These are phyloP conservation scores for Rheum nobile DNA, from an alignment of 148 eudicot genomes.

Conservation along the genomic window DNA sequence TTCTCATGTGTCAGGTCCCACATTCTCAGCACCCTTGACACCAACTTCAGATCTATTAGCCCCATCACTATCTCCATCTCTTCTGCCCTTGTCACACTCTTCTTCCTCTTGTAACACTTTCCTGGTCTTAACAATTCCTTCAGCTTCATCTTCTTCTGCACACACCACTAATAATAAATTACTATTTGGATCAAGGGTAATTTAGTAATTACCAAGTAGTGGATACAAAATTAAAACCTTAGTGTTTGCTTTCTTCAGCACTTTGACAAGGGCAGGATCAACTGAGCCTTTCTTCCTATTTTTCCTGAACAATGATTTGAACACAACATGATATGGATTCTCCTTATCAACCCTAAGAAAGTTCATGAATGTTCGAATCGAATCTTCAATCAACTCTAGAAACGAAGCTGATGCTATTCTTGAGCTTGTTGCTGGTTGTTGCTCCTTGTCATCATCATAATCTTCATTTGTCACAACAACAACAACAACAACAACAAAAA, in stretches of 20 bases:
- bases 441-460: conserved; percentile 47
- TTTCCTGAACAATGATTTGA: conserved; percentile 31
- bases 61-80: conserved; percentile 80
- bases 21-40: conserved; percentile 83
- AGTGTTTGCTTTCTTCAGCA: conserved; percentile 44
- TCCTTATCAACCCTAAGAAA: conserved; percentile 75
- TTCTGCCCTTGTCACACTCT: conserved; percentile 36
- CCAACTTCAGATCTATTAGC: conserved; percentile 65
- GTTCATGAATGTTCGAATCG: conserved; percentile 72
- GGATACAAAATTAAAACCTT: conserved; percentile 28
- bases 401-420: conserved; percentile 65
- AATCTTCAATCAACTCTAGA: conserved; percentile 58
- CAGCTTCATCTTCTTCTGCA: conserved; percentile 74
- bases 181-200: background rate
- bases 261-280: conserved; percentile 49
- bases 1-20: conserved; percentile 51
- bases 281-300: conserved; percentile 30
- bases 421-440: conserved; percentile 27
- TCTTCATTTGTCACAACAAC: conserved; percentile 29
- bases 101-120: conserved; percentile 32
- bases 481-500: no score
- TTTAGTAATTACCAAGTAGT: background rate
- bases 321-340: conserved; percentile 43
- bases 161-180: background rate
- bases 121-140: conserved; percentile 41